Base-by-base conservation (phyloP, 2,329 filamentous ascomycete species). In the Colletotrichum abscissum region DNA sequence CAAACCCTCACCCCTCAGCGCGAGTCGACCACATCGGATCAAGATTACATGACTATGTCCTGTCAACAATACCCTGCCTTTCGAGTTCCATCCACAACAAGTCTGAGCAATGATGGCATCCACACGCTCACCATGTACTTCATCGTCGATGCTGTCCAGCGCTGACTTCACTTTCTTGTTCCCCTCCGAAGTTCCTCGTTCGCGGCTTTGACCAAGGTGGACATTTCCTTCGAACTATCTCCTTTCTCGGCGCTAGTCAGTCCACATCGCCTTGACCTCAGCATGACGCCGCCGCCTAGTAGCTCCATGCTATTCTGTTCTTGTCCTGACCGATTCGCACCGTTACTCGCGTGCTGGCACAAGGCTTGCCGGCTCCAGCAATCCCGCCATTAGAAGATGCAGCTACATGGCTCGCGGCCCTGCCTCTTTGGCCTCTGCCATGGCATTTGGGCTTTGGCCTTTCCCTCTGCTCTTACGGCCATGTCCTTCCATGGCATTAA, bases 241-340 rank as follows among this genome's bases (percentile, higher is more conserved):
- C 22, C 24, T 55, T 26, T 28, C n/a, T 64, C 54, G 28, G n/a
- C 33, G 30, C 24, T 24, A 5, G 16, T 30, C 16, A 63, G 7
- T 49, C n/a, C 35, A 22, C 33, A 33, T 49, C n/a, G 56, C 57
- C 69, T 58, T 59, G 65, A 68, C 69, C 52, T 52, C 38, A 58
- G n/a, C 19, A 62, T 65, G 67, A 70, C 69, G 66, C 69, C 42
- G 54, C 24, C 54, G 52, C 22, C 62, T 33, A 35, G 38, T 68
- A 72, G 65, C 35, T 54, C 14, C 16, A 14, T 24, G 9, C 26
- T 55, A 59, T 56, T 63, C 54, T 59, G 62, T 46, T 30, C 59
- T 55, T 46, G 42, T 57, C 68, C 58, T 67, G 57, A 26, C 46
- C 52, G 49, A 42, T 57, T 49, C 42, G 35, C 63, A 72, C 49